These are phyloP conservation scores for Xylaria polymorpha DNA, from an alignment of 2,329 filamentous ascomycete species.

Conservation along the genomic window DNA sequence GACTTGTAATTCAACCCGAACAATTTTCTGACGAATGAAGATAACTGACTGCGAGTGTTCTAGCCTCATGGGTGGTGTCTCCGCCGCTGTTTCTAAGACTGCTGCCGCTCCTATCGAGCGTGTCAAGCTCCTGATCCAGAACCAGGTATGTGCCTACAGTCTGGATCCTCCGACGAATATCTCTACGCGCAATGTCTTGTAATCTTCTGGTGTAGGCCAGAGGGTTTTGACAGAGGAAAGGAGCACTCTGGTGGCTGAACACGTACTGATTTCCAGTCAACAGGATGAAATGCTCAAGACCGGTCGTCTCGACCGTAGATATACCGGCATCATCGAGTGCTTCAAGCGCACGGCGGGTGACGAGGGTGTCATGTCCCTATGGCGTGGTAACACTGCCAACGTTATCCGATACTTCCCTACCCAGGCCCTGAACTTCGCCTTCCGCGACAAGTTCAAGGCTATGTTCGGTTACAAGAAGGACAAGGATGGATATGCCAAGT, in stretches of 20 bases:
- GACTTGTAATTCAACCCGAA: conserved; percentile 72
- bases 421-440: conserved; percentile 99
- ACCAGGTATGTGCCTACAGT: conserved; percentile 80
- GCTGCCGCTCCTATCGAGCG: conserved; percentile 99
- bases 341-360: conserved; percentile 90
- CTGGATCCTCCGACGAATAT: neutral
- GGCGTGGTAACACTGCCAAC: conserved; percentile 99
- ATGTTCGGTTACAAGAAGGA: conserved; percentile 99
- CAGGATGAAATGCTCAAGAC: conserved; percentile 99
- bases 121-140: conserved; percentile 99
- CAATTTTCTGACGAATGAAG: neutral
- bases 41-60: neutral
- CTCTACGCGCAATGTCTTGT: neutral
- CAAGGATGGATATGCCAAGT: conserved; percentile 96
- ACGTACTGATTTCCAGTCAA: conserved; percentile 30
- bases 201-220: neutral
- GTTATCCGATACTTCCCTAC: conserved; percentile 99
- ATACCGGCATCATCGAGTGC: conserved; percentile 93
- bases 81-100: conserved; percentile 99
- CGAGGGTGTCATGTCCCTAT: conserved; percentile 95
- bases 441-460: conserved; percentile 99
- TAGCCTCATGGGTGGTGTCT: conserved; percentile 92
- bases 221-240: neutral
- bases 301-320: conserved; percentile 98
- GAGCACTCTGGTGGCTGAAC: neutral